Percentiles rank a stretch among this genome's conserved stretches.
phyloP scores from a whole-genome alignment of 352 stramenopile genomes.

The Phytopythium oedochilum region DNA sequence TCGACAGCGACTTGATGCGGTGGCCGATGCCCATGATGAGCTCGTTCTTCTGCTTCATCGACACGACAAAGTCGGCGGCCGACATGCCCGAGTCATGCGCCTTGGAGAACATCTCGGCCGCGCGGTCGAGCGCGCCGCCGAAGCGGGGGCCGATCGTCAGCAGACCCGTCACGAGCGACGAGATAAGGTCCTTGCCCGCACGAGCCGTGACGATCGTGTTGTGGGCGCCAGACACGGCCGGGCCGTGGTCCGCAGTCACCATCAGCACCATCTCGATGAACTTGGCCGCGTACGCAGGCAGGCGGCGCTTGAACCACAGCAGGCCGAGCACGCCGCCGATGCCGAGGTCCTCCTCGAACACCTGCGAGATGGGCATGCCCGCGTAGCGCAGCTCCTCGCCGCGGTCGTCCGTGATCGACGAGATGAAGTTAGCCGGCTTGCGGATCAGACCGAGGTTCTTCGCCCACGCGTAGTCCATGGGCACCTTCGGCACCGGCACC shows the following conservation, averaged over 20 bases:
- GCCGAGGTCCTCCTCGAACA: conserved; percentile 93
- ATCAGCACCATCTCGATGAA: conserved; percentile 99
- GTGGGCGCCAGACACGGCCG: conserved; percentile 94
- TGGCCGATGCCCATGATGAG: conserved; percentile 98
- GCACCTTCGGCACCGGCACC: conserved; percentile 91
- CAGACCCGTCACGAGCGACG: conserved; percentile 93
- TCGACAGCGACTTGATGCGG: conserved; percentile 93
- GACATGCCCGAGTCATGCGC: conserved; percentile 88
- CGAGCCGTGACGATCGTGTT: conserved; percentile 95
- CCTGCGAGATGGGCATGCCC: conserved; percentile 94
- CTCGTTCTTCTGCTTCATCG: conserved; percentile 94
- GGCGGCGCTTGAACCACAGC: conserved; percentile 94
- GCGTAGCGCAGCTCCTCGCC: conserved; percentile 95
- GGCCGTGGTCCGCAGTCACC: conserved; percentile 96
- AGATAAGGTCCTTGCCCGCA: conserved; percentile 97
- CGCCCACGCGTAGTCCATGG: conserved; percentile 97
- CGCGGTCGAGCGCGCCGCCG: conserved; percentile 94
- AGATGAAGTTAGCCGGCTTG: conserved; percentile 97
- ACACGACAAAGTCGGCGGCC: conserved; percentile 90
- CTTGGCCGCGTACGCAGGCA: conserved; percentile 89
- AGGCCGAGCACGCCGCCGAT: conserved; percentile 93
- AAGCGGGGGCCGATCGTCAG: conserved; percentile 96
- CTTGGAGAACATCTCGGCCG: conserved; percentile 90
- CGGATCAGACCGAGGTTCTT: conserved; percentile 95
- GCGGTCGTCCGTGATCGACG: conserved; percentile 96